phyloP scores from a whole-genome alignment of 1,284 basidiomycete species.

The Neolentinus lepideus region DNA sequence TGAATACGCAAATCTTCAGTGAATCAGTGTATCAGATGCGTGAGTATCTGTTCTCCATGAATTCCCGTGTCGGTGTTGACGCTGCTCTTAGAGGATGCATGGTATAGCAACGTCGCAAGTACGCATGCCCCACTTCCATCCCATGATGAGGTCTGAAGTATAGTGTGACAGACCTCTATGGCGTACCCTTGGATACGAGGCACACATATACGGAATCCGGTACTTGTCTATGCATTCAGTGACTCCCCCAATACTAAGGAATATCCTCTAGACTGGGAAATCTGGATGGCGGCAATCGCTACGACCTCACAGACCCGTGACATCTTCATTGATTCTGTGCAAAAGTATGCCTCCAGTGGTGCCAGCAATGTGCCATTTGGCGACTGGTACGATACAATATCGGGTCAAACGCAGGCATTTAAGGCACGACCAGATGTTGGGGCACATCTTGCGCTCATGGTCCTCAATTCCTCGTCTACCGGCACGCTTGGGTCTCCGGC shows the following conservation, averaged over 20 bases:
- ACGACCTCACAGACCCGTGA: slow-evolving; percentile 43
- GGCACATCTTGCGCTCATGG: slow-evolving; percentile 45
- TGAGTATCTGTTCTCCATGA: slow-evolving; percentile 23
- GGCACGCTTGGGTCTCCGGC: too few relatives aligned
- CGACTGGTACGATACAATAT: slow-evolving; percentile 58
- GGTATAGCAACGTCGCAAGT: slow-evolving; percentile 47
- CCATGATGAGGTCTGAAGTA: background rate
- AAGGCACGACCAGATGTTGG: slow-evolving; percentile 54
- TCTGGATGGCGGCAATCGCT: slow-evolving; percentile 52
- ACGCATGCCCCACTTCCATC: slow-evolving; percentile 14
- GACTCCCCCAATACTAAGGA: background rate
- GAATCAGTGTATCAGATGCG: slow-evolving; percentile 54
- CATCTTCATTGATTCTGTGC: slow-evolving; percentile 47
- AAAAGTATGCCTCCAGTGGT: slow-evolving; percentile 48
- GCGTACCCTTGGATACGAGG: slow-evolving; percentile 59
- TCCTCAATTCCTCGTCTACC: background rate
- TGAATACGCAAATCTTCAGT: slow-evolving; percentile 56
- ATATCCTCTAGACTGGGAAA: slow-evolving; percentile 46
- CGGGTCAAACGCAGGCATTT: slow-evolving; percentile 42
- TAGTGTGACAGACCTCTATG: slow-evolving; percentile 34
- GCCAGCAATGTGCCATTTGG: slow-evolving; percentile 44
- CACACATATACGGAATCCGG: slow-evolving; percentile 65
- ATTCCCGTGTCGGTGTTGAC: background rate
- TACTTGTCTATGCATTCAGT: slow-evolving; percentile 14
- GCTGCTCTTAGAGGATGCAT: slow-evolving; percentile 44